phyloP scores from a whole-genome alignment of 495 filamentous ascomycete genomes.

The Neurospora pannonica region DNA sequence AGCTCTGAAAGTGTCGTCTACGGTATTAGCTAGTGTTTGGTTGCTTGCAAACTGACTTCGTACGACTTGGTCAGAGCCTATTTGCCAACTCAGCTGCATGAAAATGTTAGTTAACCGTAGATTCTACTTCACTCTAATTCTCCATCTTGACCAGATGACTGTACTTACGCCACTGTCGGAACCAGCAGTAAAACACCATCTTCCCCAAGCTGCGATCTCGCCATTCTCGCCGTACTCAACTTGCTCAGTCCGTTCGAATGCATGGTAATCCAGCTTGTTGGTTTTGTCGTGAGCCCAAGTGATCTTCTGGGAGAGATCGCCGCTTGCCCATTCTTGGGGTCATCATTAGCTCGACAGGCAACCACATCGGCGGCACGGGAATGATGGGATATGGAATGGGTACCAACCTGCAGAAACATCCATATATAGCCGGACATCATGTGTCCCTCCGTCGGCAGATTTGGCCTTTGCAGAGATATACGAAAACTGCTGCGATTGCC shows the following conservation, averaged over 20 bases:
- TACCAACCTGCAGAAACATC: slow-evolving; percentile 78
- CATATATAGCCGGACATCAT: slow-evolving; percentile 70
- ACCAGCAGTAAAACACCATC: slow-evolving; percentile 58
- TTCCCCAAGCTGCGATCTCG: slow-evolving; percentile 81
- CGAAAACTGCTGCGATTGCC: slow-evolving; percentile 82
- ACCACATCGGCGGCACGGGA: slow-evolving; percentile 29
- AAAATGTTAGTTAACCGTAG: slow-evolving; percentile 5
- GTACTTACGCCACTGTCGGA: slow-evolving; percentile 26
- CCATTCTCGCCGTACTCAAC: slow-evolving; percentile 55
- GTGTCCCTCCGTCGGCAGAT: slow-evolving; percentile 42
- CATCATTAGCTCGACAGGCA: slow-evolving; percentile 12
- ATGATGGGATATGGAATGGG: slow-evolving; percentile 35
- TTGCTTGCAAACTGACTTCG: slow-evolving; percentile 56
- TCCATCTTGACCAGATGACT: not conserved
- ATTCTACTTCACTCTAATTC: not conserved
- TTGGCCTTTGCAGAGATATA: slow-evolving; percentile 65
- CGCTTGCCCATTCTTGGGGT: slow-evolving; percentile 35
- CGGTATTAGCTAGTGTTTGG: slow-evolving; percentile 52
- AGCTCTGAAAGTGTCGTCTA: slow-evolving; percentile 56
- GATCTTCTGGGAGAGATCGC: slow-evolving; percentile 26
- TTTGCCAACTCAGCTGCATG: slow-evolving; percentile 46
- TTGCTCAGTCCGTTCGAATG: slow-evolving; percentile 53
- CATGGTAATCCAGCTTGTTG: slow-evolving; percentile 36
- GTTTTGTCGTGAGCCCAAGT: slow-evolving; percentile 29
- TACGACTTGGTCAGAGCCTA: slow-evolving; percentile 54